A percentile compares a stretch with the other conserved stretches of the same genome.
Evolutionary conservation across 73 alveolate species (phyloP).

Genomic region (Effrenium voratum): DNA sequence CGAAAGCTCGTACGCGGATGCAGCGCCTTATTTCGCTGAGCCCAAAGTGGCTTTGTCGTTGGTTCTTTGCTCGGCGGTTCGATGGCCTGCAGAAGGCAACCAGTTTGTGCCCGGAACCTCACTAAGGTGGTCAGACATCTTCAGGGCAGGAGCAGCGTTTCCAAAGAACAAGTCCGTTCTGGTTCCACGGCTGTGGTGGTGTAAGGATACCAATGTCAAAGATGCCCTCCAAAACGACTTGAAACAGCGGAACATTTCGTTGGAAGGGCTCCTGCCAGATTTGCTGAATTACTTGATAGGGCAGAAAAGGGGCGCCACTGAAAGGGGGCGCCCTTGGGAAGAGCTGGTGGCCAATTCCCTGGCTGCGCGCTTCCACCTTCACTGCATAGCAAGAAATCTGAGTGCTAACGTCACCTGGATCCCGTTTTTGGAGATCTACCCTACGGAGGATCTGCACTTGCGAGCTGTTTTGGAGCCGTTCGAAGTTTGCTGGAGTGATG

Average conservation of each 20-base stretch:
- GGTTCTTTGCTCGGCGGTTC: slow-evolving; percentile 68
- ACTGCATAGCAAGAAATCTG: not conserved
- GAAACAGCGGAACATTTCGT: slow-evolving; percentile 9
- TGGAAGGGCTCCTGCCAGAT: slow-evolving; percentile 57
- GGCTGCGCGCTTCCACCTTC: slow-evolving; percentile 44
- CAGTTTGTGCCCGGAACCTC: slow-evolving; percentile 8
- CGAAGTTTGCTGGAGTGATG: slow-evolving; percentile 67
- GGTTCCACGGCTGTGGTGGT: slow-evolving; percentile 65
- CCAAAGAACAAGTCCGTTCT: not conserved
- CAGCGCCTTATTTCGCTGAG: slow-evolving; percentile 45
- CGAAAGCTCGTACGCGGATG: slow-evolving; percentile 24
- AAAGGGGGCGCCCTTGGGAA: slow-evolving; percentile 46
- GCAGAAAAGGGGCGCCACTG: slow-evolving; percentile 1
- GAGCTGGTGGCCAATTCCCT: slow-evolving; percentile 51
- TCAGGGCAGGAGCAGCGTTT: slow-evolving; percentile 48
- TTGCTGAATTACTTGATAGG: not conserved
- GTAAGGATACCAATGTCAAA: not conserved
- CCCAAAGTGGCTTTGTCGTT: slow-evolving; percentile 24
- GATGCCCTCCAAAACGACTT: not conserved
- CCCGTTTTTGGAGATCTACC: slow-evolving; percentile 48
- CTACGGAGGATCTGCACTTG: slow-evolving; percentile 19
- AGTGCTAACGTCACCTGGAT: slow-evolving; percentile 26
- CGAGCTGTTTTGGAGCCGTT: slow-evolving; percentile 28
- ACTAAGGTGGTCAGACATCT: not conserved
- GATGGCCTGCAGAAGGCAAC: slow-evolving; percentile 5